Evolutionary conservation across 352 stramenopile genomes (phyloP).

Genomic region (Phytophthora meadii): DNA sequence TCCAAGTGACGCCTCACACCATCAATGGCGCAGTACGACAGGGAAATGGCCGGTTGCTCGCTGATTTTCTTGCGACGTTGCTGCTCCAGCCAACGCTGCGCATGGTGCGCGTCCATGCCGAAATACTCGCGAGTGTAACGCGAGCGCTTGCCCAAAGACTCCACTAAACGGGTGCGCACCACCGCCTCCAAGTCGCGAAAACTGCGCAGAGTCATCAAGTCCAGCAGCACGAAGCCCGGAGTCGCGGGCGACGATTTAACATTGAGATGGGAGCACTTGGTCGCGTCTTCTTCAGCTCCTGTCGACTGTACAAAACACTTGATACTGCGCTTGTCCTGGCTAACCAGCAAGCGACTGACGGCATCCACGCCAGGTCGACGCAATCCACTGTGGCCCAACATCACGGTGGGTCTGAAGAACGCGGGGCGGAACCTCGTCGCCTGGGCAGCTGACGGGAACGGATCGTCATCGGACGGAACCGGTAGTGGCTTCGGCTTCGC

Average conservation of each 20-base stretch:
- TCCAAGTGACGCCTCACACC: constrained; percentile 35
- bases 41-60: constrained; percentile 36
- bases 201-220: constrained; percentile 51
- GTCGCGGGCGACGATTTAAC: constrained; percentile 18
- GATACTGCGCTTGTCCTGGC: constrained; percentile 70
- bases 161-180: constrained; percentile 43
- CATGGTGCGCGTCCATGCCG: constrained; percentile 34
- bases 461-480: constrained; percentile 30
- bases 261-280: constrained; percentile 18
- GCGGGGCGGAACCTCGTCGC: constrained; percentile 42
- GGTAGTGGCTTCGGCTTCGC: constrained; percentile 2
- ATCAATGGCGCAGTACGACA: constrained; percentile 52
- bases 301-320: constrained; percentile 61
- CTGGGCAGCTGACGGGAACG: constrained; percentile 40
- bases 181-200: constrained; percentile 51
- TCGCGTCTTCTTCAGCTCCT: constrained; percentile 5
- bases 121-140: constrained; percentile 45
- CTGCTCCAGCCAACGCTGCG: constrained; percentile 42
- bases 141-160: constrained; percentile 35
- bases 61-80: constrained; percentile 28
- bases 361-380: constrained; percentile 45
- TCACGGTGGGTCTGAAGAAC: constrained; percentile 57
- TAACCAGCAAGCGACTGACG: constrained; percentile 58
- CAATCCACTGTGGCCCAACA: constrained; percentile 52
- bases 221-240: constrained; percentile 46